phyloP scores from a whole-genome alignment of 805 yeast genomes.

The Yamadazyma tumulicola region DNA sequence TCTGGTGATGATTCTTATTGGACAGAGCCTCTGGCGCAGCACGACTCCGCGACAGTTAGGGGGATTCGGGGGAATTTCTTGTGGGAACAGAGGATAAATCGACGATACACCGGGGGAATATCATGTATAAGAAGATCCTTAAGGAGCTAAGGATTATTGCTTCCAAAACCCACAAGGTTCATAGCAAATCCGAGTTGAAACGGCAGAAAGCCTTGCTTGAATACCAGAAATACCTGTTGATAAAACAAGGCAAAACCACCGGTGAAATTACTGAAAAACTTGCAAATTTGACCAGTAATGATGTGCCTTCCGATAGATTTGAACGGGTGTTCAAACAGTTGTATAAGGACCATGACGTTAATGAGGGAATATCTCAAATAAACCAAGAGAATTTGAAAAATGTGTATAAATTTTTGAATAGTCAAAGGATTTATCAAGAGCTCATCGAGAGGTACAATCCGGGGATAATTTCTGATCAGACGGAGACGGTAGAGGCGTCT shows the following conservation, averaged over 20 bases:
- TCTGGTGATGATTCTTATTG: slow-evolving; percentile 5
- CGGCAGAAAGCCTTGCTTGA: slow-evolving; percentile 45
- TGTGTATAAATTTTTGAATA: slow-evolving; percentile 56
- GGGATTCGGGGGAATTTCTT: not conserved
- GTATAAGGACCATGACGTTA: slow-evolving; percentile 7
- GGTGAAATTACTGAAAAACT: slow-evolving; percentile 31
- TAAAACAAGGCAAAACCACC: slow-evolving; percentile 33
- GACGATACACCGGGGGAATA: no score
- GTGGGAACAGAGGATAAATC: not conserved
- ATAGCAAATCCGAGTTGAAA: slow-evolving; percentile 37
- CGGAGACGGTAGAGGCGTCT: slow-evolving; percentile 72
- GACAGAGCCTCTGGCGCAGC: no score
- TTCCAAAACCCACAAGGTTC: slow-evolving; percentile 32
- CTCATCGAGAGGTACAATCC: slow-evolving; percentile 85
- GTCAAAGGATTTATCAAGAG: slow-evolving; percentile 75
- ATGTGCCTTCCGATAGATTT: slow-evolving; percentile 11
- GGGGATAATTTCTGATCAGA: slow-evolving; percentile 71
- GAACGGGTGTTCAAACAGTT: slow-evolving; percentile 10
- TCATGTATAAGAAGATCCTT: slow-evolving; percentile 21
- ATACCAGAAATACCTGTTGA: slow-evolving; percentile 46
- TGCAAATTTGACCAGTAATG: slow-evolving; percentile 15
- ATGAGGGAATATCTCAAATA: not conserved
- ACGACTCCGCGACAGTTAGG: no score
- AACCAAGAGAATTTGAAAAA: slow-evolving; percentile 44
- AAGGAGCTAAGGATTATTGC: slow-evolving; percentile 40